These are phyloP conservation scores for Cymodocea nodosa DNA, from an alignment of 116 monocot genomes.

Conservation along the genomic window DNA sequence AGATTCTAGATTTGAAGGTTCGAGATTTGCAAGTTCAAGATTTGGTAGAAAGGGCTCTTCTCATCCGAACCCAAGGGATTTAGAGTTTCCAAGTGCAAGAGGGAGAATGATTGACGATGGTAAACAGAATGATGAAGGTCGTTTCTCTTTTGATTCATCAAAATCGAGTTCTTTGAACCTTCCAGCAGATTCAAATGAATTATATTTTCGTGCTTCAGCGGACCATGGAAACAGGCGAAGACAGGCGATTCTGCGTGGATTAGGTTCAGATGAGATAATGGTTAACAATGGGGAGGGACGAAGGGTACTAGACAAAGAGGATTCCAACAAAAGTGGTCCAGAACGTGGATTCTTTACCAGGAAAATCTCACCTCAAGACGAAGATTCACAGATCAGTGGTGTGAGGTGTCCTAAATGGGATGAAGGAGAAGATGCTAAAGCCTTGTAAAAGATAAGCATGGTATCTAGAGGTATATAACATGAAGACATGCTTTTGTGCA, in stretches of 20 bases:
- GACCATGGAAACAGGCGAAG: not conserved
- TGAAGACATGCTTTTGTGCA: no score
- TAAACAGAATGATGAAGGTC: not conserved
- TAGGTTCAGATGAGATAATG: not conserved
- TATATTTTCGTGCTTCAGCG: no score
- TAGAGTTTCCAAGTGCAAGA: not conserved
- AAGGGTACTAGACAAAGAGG: not conserved
- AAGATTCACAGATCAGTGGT: not conserved
- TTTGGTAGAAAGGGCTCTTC: not conserved
- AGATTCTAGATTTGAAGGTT: no score
- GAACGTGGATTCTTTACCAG: not conserved
- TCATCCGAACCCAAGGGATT: not conserved
- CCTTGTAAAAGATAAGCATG: not conserved
- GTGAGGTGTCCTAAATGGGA: not conserved
- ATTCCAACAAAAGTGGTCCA: not conserved
- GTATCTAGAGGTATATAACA: no score
- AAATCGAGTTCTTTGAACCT: not conserved
- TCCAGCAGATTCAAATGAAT: not conserved
- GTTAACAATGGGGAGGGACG: not conserved
- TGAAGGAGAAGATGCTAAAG: not conserved
- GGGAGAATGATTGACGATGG: not conserved
- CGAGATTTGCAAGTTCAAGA: not conserved
- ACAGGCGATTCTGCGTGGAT: not conserved
- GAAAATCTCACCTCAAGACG: not conserved
- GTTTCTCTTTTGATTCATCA: not conserved